Conservation (phyloP, 345 rosid genomes). For the Hibiscus tridactylites region DNA sequence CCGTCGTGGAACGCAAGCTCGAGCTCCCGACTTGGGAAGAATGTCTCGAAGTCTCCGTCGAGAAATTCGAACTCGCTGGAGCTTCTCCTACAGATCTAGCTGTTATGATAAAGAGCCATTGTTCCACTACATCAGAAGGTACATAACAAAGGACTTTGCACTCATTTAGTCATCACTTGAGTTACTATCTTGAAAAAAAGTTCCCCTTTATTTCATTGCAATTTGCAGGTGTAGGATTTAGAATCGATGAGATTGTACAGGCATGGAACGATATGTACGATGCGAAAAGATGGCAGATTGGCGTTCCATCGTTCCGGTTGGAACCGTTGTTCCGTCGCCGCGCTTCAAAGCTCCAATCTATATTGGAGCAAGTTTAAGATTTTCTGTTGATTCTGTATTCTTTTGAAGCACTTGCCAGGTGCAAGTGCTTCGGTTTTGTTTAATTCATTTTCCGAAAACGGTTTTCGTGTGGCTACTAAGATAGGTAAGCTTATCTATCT, state of each 20-base stretch:
- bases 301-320: conserved; percentile 87
- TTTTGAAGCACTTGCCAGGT: conserved; percentile 8
- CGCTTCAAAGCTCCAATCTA: conserved; percentile 67
- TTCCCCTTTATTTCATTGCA: background rate
- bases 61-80: conserved; percentile 96
- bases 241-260: conserved; percentile 92
- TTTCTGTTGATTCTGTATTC: conserved; percentile 10
- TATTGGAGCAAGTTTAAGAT: conserved; percentile 60
- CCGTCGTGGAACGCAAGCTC: conserved; percentile 82
- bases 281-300: conserved; percentile 90
- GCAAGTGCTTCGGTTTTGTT: conserved; percentile 17
- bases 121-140: conserved; percentile 91
- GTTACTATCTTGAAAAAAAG: background rate
- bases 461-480: conserved; percentile 1
- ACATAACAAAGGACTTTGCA: conserved; percentile 5
- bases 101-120: conserved; percentile 96
- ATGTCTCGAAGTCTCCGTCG: conserved; percentile 94
- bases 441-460: conserved; percentile 2
- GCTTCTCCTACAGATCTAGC: conserved; percentile 95
- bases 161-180: background rate
- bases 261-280: conserved; percentile 99
- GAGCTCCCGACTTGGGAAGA: conserved; percentile 96
- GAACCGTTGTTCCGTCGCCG: conserved; percentile 90
- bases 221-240: conserved; percentile 90
- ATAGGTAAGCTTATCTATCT: conserved; percentile 20